Percentiles rank a stretch among this genome's conserved stretches.
phyloP scores from a whole-genome alignment of 139 green algal genomes.

The Tetratostichococcus sp. region DNA sequence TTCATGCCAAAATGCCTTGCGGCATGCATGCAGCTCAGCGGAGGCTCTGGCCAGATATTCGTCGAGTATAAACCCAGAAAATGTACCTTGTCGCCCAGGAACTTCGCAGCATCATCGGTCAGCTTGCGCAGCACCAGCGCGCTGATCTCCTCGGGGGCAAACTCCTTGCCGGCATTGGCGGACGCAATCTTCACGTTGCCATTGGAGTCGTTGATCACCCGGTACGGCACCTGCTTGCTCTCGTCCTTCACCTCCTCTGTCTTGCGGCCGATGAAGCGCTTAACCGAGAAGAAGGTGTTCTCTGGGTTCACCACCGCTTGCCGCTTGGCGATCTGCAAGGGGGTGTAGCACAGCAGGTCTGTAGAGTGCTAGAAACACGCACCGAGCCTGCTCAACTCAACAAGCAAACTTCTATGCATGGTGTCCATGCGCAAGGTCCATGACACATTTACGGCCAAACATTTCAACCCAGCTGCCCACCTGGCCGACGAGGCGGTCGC shows the following conservation, averaged over 20 bases:
- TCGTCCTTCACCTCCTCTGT: conserved; percentile 89
- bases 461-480: too few species aligned
- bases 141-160: conserved; percentile 96
- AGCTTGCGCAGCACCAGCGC: conserved; percentile 83
- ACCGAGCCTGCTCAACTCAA: too few species aligned
- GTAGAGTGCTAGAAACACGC: too few species aligned
- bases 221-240: conserved; percentile 74
- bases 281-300: conserved; percentile 99
- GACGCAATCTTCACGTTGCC: conserved; percentile 96
- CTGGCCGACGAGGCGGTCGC: conserved; percentile 95
- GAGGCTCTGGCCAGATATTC: too few species aligned
- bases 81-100: conserved; percentile 66
- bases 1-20: too few species aligned
- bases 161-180: conserved; percentile 87
- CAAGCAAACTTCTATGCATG: too few species aligned
- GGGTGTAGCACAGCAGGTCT: too few species aligned
- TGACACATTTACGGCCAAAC: too few species aligned
- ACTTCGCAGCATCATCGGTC: conserved; percentile 73
- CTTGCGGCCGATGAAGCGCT: conserved; percentile 96
- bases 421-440: too few species aligned
- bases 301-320: conserved; percentile 98
- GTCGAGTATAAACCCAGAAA: too few species aligned
- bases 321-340: conserved; percentile 98
- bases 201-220: conserved; percentile 66
- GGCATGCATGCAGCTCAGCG: too few species aligned